Evolutionary conservation across 768 basidiomycete genomes (phyloP).

Genomic region (Pisolithus albus): DNA sequence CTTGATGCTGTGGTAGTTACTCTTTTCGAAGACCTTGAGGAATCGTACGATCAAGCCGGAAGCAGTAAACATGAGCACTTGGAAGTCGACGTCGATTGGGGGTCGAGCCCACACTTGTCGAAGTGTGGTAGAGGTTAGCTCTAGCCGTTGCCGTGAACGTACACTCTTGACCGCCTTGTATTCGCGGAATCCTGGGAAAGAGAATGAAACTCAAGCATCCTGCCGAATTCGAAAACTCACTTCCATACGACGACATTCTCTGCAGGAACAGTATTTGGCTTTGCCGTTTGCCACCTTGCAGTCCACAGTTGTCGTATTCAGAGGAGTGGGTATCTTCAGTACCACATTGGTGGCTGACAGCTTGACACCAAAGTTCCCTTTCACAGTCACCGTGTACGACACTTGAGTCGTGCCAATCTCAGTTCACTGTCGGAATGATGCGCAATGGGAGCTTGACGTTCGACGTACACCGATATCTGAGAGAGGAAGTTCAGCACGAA

Average conservation of each 20-base stretch:
- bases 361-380: conserved; percentile 86
- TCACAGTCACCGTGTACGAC: conserved; percentile 82
- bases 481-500: neutral
- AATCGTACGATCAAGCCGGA: conserved; percentile 95
- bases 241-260: conserved; percentile 99
- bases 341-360: conserved; percentile 91
- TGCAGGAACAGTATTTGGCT: conserved; percentile 92
- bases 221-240: conserved; percentile 43
- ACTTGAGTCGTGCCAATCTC: conserved; percentile 92
- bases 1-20: conserved; percentile 88
- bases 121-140: conserved; percentile 80
- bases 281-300: conserved; percentile 90
- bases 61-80: conserved; percentile 97
- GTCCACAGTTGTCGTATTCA: conserved; percentile 89
- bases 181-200: conserved; percentile 67
- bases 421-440: conserved; percentile 84
- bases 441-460: conserved; percentile 93
- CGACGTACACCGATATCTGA: conserved; percentile 89
- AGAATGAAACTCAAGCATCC: conserved; percentile 1
- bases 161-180: conserved; percentile 90
- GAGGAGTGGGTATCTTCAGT: conserved; percentile 89
- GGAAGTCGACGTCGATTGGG: conserved; percentile 97
- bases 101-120: conserved; percentile 97
- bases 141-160: conserved; percentile 78
- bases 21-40: conserved; percentile 97